Conservation (phyloP, 768 basidiomycete species). For the Trametes punicea region DNA sequence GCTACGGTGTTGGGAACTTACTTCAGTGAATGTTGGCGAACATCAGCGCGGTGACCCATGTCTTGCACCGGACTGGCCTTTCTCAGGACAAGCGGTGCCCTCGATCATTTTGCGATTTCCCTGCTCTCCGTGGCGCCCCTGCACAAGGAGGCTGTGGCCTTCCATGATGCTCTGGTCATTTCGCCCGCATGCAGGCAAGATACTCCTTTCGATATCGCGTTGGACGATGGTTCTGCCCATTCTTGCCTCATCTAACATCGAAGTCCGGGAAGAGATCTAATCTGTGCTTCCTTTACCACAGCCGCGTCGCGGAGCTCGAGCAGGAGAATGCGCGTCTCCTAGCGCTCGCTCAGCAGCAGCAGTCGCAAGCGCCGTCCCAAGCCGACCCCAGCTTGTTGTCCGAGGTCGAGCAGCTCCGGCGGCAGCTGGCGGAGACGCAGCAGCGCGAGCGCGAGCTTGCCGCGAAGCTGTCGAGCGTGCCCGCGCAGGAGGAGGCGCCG, state of each 20-base stretch:
- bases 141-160: slow-evolving; percentile 4
- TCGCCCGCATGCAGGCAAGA: too few species aligned
- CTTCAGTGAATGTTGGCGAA: background rate
- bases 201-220: too few species aligned
- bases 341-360: slow-evolving; percentile 46
- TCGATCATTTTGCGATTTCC: background rate
- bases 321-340: slow-evolving; percentile 77
- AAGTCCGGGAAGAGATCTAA: too few species aligned
- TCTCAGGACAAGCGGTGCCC: background rate
- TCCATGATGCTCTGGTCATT: background rate
- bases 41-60: too few species aligned
- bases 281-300: slow-evolving; percentile 30
- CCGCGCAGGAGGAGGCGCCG: slow-evolving; percentile 26
- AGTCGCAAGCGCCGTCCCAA: slow-evolving; percentile 20
- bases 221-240: too few species aligned
- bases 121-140: background rate
- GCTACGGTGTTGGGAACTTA: background rate
- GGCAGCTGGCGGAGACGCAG: slow-evolving; percentile 59
- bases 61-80: background rate
- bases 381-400: slow-evolving; percentile 43
- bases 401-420: slow-evolving; percentile 64
- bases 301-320: slow-evolving; percentile 81
- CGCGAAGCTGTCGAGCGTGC: slow-evolving; percentile 51
- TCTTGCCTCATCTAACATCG: too few species aligned
- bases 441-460: slow-evolving; percentile 66